Base-by-base conservation (phyloP, 2,329 filamentous ascomycete genomes). In the Camillea tinctor region DNA sequence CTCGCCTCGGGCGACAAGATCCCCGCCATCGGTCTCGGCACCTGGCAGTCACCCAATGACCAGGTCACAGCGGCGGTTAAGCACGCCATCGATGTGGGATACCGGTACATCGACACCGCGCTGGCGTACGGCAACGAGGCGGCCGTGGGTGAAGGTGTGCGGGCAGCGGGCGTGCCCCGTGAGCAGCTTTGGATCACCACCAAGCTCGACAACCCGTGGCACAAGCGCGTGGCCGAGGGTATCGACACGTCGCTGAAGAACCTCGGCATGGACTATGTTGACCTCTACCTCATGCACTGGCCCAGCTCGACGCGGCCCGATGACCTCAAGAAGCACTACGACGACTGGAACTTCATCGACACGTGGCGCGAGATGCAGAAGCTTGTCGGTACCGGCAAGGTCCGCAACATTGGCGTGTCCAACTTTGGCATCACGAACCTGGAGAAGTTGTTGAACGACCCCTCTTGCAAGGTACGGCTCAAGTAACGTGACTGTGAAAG, bases 391-490 rank as follows among this genome's bases (percentile, higher is more conserved):
- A 86, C 84, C 51, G 88, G 88, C 74, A 91, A 92, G 76, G 90
- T 90, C 55, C 84, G 83, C 76, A 92, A 91, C 80, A 92, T 94
- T 73, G 91, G 91, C 69, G 89, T 95, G 59, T 92, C 90, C 75
- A 96, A 96, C 83, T 95, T 96, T 74, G 89, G 83, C 64, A 91
- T 93, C 74, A 85, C 80, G 75, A 91, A 95, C 77, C 80, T 95
- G 44, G 89, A 94, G 81, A 90, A 85, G 75, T 82, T 95, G 60
- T 80, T 95, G 63, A 86, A 83, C 67, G 84, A 89, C 68, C 82
- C 85, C 11, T 81, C 80, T 64, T 85, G 81, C 77, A 88, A 87
- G 78, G 87, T 84, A 70, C 56, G 74, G 60, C 49, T 13, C 52
- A 20, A 44, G 36, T 44, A n/a, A 9, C 36, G 5, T 17, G n/a